These are phyloP conservation scores for Spiraea crenata DNA, from an alignment of 331 rosid species.

Conservation along the genomic window DNA sequence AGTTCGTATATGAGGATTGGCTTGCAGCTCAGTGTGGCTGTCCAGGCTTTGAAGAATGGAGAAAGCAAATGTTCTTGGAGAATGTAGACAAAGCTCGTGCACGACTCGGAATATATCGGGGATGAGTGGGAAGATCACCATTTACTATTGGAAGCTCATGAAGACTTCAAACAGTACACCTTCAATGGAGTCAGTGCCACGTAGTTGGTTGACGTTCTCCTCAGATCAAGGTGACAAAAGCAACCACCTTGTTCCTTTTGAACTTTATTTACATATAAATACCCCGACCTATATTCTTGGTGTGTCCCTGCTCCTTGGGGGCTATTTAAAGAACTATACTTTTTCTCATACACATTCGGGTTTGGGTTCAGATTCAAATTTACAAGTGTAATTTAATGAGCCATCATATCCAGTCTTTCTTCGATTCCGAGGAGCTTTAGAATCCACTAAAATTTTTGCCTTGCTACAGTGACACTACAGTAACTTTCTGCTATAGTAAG, in stretches of 20 bases:
- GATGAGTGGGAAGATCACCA: constrained; percentile 65
- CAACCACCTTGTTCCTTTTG: no score
- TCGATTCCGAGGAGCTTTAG: no score
- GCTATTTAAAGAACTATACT: no score
- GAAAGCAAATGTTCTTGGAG: constrained; percentile 42
- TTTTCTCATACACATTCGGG: no score
- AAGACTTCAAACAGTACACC: constrained; percentile 30
- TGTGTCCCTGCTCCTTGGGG: neutral
- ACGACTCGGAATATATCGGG: constrained; percentile 41
- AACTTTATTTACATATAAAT: no score
- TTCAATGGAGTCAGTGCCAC: neutral
- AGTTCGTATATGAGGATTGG: constrained; percentile 69
- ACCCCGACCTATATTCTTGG: neutral
- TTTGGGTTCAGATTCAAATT: neutral
- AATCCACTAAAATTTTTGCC: no score
- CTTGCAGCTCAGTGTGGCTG: constrained; percentile 50
- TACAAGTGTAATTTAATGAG: neutral
- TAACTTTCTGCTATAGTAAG: no score
- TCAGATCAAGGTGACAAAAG: no score
- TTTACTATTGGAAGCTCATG: constrained; percentile 41
- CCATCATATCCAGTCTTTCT: no score
- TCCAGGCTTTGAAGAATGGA: constrained; percentile 60
- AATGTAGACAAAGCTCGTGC: constrained; percentile 3
- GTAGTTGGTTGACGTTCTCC: no score
- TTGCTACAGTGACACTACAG: no score